Conservation (phyloP, 2,329 filamentous ascomycete genomes). For the Fusarium begoniae region DNA sequence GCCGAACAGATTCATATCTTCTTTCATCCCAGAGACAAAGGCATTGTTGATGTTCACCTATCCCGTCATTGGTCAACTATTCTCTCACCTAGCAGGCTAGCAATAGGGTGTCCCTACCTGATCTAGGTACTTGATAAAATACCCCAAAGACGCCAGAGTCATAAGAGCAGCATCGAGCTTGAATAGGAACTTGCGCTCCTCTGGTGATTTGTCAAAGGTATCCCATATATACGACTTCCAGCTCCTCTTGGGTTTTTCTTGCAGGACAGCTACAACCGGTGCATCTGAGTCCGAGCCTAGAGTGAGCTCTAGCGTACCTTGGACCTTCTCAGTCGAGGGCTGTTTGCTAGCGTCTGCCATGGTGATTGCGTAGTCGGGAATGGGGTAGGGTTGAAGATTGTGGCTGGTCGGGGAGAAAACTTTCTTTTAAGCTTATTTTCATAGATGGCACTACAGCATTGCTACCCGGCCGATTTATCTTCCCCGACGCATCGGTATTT, state of each 20-base stretch:
- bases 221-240: slow-evolving; percentile 62
- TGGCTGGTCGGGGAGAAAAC: background rate
- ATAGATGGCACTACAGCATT: rapidly evolving
- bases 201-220: slow-evolving; percentile 55
- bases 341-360: slow-evolving; percentile 2
- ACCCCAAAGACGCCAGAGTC: slow-evolving; percentile 48
- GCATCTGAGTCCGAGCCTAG: slow-evolving; percentile 6
- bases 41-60: slow-evolving; percentile 43
- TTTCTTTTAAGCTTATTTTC: slow-evolving; percentile 19
- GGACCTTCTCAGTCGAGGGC: background rate
- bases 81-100: too few relatives aligned
- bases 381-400: too few relatives aligned
- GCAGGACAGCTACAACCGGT: background rate
- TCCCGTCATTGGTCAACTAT: too few relatives aligned
- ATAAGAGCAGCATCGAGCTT: slow-evolving; percentile 55
- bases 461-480: too few relatives aligned
- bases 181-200: slow-evolving; percentile 53
- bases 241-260: slow-evolving; percentile 15
- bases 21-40: slow-evolving; percentile 56
- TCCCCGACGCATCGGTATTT: rapidly evolving
- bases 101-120: slow-evolving; percentile 11
- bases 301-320: rapidly evolving
- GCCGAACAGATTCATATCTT: slow-evolving; percentile 59
- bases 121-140: slow-evolving; percentile 53
- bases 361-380: rapidly evolving